Evolutionary conservation across 1,284 basidiomycete genomes (phyloP).

Genomic region (Trichosporon inkin): DNA sequence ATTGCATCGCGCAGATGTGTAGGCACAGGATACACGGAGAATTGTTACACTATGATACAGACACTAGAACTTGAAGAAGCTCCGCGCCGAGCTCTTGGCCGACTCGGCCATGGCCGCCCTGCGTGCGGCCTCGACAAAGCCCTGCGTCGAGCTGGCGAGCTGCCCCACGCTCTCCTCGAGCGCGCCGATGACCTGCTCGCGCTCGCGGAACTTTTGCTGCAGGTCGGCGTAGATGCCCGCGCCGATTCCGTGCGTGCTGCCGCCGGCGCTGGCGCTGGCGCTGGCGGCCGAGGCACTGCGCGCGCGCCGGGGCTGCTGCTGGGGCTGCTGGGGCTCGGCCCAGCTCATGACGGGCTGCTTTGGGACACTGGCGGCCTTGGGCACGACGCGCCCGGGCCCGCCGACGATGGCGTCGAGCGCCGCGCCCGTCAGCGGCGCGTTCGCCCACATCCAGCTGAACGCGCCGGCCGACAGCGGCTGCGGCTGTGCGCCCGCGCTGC

Average conservation of each 20-base stretch:
- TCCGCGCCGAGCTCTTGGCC: background rate
- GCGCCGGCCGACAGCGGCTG: slow-evolving; percentile 34
- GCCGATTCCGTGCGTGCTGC: too few species aligned
- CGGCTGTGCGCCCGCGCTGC: slow-evolving; percentile 41
- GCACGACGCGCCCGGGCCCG: background rate
- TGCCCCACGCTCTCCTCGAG: background rate
- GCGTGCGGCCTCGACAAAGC: background rate
- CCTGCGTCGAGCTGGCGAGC: background rate
- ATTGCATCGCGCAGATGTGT: too few species aligned
- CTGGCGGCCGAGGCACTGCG: background rate
- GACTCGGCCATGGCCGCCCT: background rate
- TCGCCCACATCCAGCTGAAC: slow-evolving; percentile 50
- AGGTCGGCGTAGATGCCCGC: slow-evolving; percentile 3
- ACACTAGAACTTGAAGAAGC: background rate
- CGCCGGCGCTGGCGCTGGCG: too few species aligned
- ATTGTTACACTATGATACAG: slow-evolving; percentile 4
- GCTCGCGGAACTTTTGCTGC: background rate
- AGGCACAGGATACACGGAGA: background rate
- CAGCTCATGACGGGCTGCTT: background rate
- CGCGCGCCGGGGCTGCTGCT: background rate
- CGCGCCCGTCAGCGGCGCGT: slow-evolving; percentile 45
- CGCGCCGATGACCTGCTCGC: background rate
- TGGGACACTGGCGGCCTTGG: background rate
- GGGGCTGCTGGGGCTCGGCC: background rate
- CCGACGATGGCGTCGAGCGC: slow-evolving; percentile 39